phyloP scores from a whole-genome alignment of 1,284 basidiomycete genomes.

The Inonotus obliquus region DNA sequence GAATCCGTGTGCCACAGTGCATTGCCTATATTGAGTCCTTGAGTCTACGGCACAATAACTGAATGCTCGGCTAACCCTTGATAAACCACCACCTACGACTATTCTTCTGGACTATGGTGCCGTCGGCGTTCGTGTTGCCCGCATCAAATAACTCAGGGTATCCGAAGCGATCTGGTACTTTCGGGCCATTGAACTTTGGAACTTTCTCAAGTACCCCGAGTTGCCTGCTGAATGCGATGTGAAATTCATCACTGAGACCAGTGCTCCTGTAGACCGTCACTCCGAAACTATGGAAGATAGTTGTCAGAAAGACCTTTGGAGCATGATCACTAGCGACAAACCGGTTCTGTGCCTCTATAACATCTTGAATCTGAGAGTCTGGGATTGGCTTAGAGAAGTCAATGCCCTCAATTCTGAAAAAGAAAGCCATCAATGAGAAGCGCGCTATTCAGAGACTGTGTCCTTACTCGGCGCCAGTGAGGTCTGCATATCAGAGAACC shows the following conservation, averaged over 20 bases:
- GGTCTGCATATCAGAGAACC: conserved; percentile 22
- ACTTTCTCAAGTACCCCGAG: conserved; percentile 24
- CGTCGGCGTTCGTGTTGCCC: conserved; percentile 22
- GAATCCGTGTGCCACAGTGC: conserved; percentile 27
- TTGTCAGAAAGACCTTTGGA: background rate
- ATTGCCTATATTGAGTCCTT: conserved; percentile 19
- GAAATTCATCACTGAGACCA: conserved; percentile 22
- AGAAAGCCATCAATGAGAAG: background rate
- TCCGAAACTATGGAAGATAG: conserved; percentile 20
- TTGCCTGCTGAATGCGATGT: conserved; percentile 24
- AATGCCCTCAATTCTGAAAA: conserved; percentile 20
- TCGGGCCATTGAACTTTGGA: conserved; percentile 21
- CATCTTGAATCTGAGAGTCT: conserved; percentile 14
- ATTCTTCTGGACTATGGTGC: conserved; percentile 19
- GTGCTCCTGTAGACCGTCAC: conserved; percentile 27
- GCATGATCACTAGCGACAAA: background rate
- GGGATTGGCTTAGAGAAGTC: conserved; percentile 22
- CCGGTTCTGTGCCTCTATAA: conserved; percentile 18
- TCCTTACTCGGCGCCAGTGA: conserved; percentile 22
- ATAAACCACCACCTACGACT: conserved; percentile 22
- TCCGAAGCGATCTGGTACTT: conserved; percentile 19
- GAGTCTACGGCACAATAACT: background rate
- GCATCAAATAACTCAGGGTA: conserved; percentile 23
- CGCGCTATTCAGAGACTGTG: background rate
- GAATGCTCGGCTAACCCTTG: conserved; percentile 9